Conservation (phyloP, 306 rosid species). For the Lathyrus oleraceus region DNA sequence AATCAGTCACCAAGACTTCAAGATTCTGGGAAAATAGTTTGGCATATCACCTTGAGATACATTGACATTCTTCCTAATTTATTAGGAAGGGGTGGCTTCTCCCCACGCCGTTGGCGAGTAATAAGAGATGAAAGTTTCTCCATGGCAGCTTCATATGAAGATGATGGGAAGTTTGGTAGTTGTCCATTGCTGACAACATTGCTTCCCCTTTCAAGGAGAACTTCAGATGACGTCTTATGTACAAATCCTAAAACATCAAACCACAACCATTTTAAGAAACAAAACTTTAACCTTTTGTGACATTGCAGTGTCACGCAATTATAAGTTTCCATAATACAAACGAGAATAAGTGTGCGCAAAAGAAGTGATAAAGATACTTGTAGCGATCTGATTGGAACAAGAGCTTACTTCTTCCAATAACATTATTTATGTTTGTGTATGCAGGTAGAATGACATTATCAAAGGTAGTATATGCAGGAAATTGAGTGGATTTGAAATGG, state of each 20-base stretch:
- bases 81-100: conserved; percentile 37
- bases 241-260: conserved; percentile 46
- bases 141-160: conserved; percentile 64
- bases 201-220: conserved; percentile 35
- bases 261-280: conserved; percentile 31
- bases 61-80: conserved; percentile 56
- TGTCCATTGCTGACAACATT: conserved; percentile 40
- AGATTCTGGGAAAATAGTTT: not conserved
- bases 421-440: conserved; percentile 20
- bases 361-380: conserved; percentile 1
- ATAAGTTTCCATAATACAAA: not conserved
- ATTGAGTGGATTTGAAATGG: conserved; percentile 30
- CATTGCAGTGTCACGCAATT: not conserved
- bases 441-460: not conserved
- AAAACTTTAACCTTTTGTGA: conserved; percentile 4
- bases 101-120: conserved; percentile 59
- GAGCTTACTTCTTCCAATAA: conserved; percentile 38
- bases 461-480: conserved; percentile 18
- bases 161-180: conserved; percentile 30
- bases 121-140: conserved; percentile 80
- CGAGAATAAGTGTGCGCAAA: conserved; percentile 11
- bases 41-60: conserved; percentile 59
- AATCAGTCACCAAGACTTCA: conserved; percentile 3
- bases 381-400: conserved; percentile 2
- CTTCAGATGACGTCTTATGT: conserved; percentile 40